Percentiles rank a stretch among this genome's conserved stretches.
Conservation (phyloP, 75 land plant genomes). For the Gnetum montanum region DNA sequence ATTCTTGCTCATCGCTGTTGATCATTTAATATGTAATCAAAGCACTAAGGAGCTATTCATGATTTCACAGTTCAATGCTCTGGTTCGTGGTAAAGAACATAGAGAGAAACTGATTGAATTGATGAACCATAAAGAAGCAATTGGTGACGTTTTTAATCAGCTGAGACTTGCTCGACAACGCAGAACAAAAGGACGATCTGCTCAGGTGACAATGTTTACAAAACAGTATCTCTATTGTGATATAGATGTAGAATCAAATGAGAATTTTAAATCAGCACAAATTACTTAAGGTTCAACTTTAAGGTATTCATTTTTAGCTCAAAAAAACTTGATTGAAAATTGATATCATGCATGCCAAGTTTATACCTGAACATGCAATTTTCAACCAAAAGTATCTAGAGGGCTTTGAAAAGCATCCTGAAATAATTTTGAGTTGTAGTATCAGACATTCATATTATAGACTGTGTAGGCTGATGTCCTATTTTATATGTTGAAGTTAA, state of each 20-base stretch:
- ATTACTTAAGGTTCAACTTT: not conserved
- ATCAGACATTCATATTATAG: too few relatives aligned
- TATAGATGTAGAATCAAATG: not conserved
- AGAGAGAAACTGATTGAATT: constrained; percentile 61
- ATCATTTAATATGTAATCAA: too few relatives aligned
- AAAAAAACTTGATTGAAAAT: too few relatives aligned
- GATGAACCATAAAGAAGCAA: constrained; percentile 81
- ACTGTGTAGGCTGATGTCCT: too few relatives aligned
- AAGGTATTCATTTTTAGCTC: not conserved
- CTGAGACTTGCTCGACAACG: constrained; percentile 87
- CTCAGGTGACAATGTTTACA: constrained; percentile 87
- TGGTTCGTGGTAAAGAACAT: constrained; percentile 51
- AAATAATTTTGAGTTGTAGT: too few relatives aligned
- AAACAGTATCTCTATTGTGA: not conserved
- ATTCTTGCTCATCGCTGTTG: too few relatives aligned
- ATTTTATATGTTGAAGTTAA: too few relatives aligned
- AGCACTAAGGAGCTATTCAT: too few relatives aligned
- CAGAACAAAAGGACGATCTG: constrained; percentile 57
- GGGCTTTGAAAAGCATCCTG: too few relatives aligned
- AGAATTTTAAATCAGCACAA: not conserved
- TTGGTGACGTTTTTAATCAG: constrained; percentile 95
- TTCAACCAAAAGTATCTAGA: too few relatives aligned
- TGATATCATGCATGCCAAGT: too few relatives aligned
- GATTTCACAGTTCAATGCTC: constrained; percentile 79
- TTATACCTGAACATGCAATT: too few relatives aligned